Base-by-base conservation (phyloP, 805 yeast genomes). In the Scheffersomyces stipitis region DNA sequence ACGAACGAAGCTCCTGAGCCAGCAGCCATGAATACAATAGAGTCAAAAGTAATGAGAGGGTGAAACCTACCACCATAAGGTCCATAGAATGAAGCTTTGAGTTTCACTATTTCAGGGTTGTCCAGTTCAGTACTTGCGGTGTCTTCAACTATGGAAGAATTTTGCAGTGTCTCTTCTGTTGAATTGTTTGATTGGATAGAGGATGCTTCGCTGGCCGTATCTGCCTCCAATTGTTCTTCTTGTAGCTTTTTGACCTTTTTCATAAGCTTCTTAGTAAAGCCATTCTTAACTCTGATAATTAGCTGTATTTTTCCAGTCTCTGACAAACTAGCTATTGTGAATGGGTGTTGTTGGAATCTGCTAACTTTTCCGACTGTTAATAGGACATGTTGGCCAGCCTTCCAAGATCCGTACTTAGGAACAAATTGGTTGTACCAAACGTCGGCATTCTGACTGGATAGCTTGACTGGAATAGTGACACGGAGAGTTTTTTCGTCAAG, bases 1-100 rank as follows among this genome's bases (percentile, higher is more conserved):
- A 64, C 57, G 48, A 68, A 73, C 1, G 78, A 62, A 4, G 66
- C 69, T 2, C 80, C 80, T 2, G 72, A 60, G 1, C 79, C 80
- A 3, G 70, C 67, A 8, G 60, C 60, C 12, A 73, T 38, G 26
- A 72, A 64, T 3, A 66, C 32, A 7, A 56, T 57, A 6, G 66
- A 40, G 31, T 73, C 76, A 44, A 75, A 75, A 5, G 64, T 55
- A 8, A 58, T 47, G 22, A 72, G 54, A 3, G 72, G 66, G 36
- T 73, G 74, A 28, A 58, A 56, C 15, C 54, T 49, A 2, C 68
- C 75, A 0, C 78, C 78, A 41, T 59, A 67, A 0, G 80, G 80
- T 0, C 80, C 80, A 22, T 59, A 59, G 28, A 73, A 54, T 3
- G 56, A 34, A 0, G 68, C 73, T 26, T 65, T 68, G 39, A 71